Evolutionary conservation across 768 basidiomycete species (phyloP), one percentile per base, ranked within the genome.

Genomic region (Suillus weaverae): DNA sequence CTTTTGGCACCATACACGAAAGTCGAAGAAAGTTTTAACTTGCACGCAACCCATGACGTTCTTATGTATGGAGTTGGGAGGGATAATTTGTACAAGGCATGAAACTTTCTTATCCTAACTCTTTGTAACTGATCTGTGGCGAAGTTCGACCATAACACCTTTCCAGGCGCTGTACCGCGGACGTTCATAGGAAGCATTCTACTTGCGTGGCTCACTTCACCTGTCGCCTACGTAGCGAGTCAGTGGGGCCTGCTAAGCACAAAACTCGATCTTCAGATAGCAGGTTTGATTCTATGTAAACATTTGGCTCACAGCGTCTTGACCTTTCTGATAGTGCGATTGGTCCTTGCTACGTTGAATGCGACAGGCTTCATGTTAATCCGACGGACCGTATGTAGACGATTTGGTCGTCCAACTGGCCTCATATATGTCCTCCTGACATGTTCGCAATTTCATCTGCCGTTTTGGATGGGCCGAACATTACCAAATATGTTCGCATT

Each of bases 1-100:
- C 68, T 91, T 32, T 79, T 93, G 4, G 85, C 92, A 3, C 97
- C 97, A 0, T 94, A 91, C 74, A 92, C 93, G 4, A 99, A 99
- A 79, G 97, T 99, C 35, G 97, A 99, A 76, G 97, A 99, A 78
- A 92, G 91, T 71, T 98, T 98, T 82, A 95, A 91, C 69, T 84
- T 99, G 10, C 97, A 99, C 73, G 95, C 94, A 0, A 84, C 83
- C 0, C 94, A 97, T 72, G 97, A 99, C 76, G 80, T 94, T 32
- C 79, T 98, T 35, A 84, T 89, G 78, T 89, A 94, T 71, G 95
- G 95, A 2, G 73, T 87, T 20, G 55, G 72, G 1, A 72, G 77
- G 2, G 70, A 72, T 4, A 74, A 70, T 39, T 74, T 92, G 33
- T 71, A 68, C 44, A 83, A 86, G 50, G 60, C 44, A 33, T 57